Evolutionary conservation across 768 basidiomycete genomes (phyloP), one percentile per base, ranked within the genome.

Genomic region (Holtermanniella nyarrowii): DNA sequence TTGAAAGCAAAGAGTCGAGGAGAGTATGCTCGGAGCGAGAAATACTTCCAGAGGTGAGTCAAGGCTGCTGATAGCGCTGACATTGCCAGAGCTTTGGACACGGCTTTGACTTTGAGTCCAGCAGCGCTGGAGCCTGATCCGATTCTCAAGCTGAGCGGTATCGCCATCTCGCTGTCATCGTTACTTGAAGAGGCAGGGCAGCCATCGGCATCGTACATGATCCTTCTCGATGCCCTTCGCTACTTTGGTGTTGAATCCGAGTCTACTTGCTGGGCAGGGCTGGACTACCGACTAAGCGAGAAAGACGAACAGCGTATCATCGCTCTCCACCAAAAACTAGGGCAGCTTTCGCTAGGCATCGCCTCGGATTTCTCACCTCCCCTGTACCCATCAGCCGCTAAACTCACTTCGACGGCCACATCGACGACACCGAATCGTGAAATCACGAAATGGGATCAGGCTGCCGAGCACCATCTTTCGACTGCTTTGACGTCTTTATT

Each of bases 271-370:
- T 37, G 31, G 31, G 31, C 31, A 37, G 31, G 31, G 10, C 31
- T 16, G 16, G 7, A 7, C 10, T 37, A 37, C 16, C 7, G 10
- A 7, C 31, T 37, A 7, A 53, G 12, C 27, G 40, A 56, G 13
- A 51, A 56, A 40, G 69, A 71, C 26, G 60, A 55, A 26, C 44
- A 57, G n/a, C 58, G 70, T 21, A 59, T 56, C 4, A 69, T 71
- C 40, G 68, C 62, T 0, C 37, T 71, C 16, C 31, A 45, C 14
- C 70, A 71, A 52, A 71, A 71, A 49, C 39, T 71, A 4, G 70
- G 70, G 21, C 59, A 65, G 18, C 27, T 71, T 5, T 61, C 64
- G 2, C 37, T 69, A 2, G 50, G 62, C 11, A 53, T 67, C 25
- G 42, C 56, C 2, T 24, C 48, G 1, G 25, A n/a, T 3, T 20